A percentile compares a stretch with the other conserved stretches of the same genome.
Conservation (phyloP, 2,329 filamentous ascomycete genomes). For the Colletotrichum gigasporum region DNA sequence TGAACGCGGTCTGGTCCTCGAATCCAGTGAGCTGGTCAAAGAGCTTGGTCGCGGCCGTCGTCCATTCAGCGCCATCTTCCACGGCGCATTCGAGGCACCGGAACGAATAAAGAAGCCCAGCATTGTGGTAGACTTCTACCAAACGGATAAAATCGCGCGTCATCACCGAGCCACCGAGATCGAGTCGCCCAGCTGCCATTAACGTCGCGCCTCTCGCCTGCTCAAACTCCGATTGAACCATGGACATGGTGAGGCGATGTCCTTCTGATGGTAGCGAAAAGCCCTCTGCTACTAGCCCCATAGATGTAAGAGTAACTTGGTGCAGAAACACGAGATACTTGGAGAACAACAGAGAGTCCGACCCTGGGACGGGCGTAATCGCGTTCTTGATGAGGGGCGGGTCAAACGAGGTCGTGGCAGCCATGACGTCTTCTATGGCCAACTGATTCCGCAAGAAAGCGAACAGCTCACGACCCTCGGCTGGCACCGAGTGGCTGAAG, state of each 20-base stretch:
- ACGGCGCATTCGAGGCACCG: constrained; percentile 36
- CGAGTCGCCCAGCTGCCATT: constrained; percentile 37
- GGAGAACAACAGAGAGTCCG: constrained; percentile 34
- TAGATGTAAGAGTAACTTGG: constrained; percentile 34
- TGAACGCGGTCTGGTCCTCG: constrained; percentile 35
- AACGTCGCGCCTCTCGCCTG: constrained; percentile 39
- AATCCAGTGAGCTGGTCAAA: constrained; percentile 36
- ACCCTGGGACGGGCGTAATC: neutral
- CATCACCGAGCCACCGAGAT: constrained; percentile 30
- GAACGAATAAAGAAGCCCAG: constrained; percentile 39
- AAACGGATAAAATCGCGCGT: constrained; percentile 39
- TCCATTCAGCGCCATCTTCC: constrained; percentile 28
- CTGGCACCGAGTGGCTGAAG: constrained; percentile 30
- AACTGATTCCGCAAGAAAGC: constrained; percentile 42
- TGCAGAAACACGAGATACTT: constrained; percentile 37
- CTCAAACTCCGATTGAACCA: constrained; percentile 36
- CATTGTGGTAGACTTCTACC: constrained; percentile 41
- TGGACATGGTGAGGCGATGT: neutral
- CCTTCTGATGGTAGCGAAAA: neutral
- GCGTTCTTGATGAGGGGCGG: constrained; percentile 32
- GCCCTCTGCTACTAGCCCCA: neutral
- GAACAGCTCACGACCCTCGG: constrained; percentile 35
- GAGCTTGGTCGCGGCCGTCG: constrained; percentile 31
- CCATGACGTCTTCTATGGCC: constrained; percentile 39
- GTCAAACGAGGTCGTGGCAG: constrained; percentile 40